Evolutionary conservation across 2,329 filamentous ascomycete genomes (phyloP), one percentile per base, ranked within the genome.

Genomic region (Talaromyces rugulosus): DNA sequence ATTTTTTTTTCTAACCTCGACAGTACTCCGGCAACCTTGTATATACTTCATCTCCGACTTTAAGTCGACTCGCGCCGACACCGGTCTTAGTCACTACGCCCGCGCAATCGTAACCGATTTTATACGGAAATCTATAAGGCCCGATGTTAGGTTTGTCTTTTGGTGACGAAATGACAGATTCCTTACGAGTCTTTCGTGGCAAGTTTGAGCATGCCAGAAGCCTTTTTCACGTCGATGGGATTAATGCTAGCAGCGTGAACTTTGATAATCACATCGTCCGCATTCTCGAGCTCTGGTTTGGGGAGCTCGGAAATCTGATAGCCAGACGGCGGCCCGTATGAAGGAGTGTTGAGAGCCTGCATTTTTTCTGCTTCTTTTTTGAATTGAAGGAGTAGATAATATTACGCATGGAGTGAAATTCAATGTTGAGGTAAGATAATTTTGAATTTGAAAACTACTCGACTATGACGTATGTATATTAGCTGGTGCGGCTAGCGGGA

Each of bases 181-280:
- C 6, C 72, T 59, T 64, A 77, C 74, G 63, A 36, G 52, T 76
- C 74, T 52, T 70, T 66, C 3, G 75, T 11, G 6, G 69, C 69
- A 11, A 69, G 14, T 55, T 78, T 78, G 42, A 76, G 61, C 0
- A 70, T 63, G 0, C 77, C 78, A 16, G 68, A 67, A 1, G 77
- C 78, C 57, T 75, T 74, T 57, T 77, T 76, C 3, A 80, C 74
- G 67, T 81, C 79, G 4, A 80, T 69, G 0, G 79, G 78, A 63
- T 82, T 81, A 44, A 81, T 69, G 52, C 73, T 74, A 1, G 77
- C 77, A 11, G 79, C 78, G 56, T 78, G 70, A 6, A 80, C 76
- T 54, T 65, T 63, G 53, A 71, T 70, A 3, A 69, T 42, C 8
- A 71, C 61, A 44, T 70, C 67, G 28, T 56, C 62, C 4, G 66